A percentile compares a stretch with the other conserved stretches of the same genome.
phyloP scores from a whole-genome alignment of 805 yeast genomes.

The Starmerella bombi region DNA sequence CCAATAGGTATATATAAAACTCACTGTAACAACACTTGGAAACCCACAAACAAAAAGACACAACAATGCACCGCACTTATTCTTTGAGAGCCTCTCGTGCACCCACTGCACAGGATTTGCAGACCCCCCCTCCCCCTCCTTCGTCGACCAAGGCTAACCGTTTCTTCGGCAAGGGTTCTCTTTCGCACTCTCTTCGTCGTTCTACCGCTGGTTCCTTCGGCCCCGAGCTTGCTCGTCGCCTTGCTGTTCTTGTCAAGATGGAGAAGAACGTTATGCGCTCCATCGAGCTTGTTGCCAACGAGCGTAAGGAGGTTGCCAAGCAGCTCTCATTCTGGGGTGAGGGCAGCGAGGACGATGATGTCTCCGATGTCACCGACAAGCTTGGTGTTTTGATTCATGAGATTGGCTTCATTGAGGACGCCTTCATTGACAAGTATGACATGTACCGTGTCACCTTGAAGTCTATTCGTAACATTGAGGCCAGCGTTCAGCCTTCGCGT shows the following conservation, averaged over 20 bases:
- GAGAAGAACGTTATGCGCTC: conserved; percentile 94
- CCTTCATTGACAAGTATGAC: conserved; percentile 94
- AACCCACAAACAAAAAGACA: neutral
- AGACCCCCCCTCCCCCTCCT: conserved; percentile 90
- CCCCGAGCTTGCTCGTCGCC: conserved; percentile 86
- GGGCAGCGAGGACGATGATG: conserved; percentile 84
- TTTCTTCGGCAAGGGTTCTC: conserved; percentile 73
- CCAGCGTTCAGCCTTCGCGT: conserved; percentile 94
- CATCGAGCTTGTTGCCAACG: conserved; percentile 81
- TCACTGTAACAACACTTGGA: neutral
- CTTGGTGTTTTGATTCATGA: conserved; percentile 91
- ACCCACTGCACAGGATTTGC: conserved; percentile 92
- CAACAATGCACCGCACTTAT: conserved; percentile 88
- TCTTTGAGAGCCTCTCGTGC: conserved; percentile 91
- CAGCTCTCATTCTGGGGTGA: conserved; percentile 97
- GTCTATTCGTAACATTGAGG: conserved; percentile 90
- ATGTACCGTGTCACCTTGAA: conserved; percentile 93
- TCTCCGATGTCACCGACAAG: conserved; percentile 92
- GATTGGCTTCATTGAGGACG: conserved; percentile 96
- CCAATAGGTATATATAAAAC: neutral
- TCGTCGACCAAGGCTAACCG: conserved; percentile 70
- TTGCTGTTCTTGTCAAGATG: conserved; percentile 83
- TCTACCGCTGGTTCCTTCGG: conserved; percentile 84
- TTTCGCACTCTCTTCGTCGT: conserved; percentile 42
- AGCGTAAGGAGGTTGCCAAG: conserved; percentile 92